A percentile compares a stretch with the other conserved stretches of the same genome.
phyloP scores from a whole-genome alignment of 75 land plant species.

The Larix kaempferi region DNA sequence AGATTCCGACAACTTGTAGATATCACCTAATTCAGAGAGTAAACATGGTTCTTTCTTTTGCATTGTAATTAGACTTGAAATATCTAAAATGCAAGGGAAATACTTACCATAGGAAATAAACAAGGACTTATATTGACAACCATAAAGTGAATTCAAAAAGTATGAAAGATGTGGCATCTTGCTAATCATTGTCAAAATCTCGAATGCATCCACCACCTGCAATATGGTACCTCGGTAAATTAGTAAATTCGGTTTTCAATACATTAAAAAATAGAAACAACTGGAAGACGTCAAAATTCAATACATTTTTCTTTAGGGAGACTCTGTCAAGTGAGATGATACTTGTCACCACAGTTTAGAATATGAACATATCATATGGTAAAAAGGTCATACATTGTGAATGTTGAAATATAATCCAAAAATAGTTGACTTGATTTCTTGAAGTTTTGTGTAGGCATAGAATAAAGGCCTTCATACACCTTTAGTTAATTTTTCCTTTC shows the following conservation, averaged over 20 bases:
- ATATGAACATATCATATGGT: conserved; percentile 89
- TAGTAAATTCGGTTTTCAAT: background rate
- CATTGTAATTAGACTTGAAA: background rate
- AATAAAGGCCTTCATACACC: too few species aligned
- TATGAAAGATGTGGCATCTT: too few species aligned
- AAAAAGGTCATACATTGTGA: conserved; percentile 96
- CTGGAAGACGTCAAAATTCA: background rate
- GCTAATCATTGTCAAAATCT: conserved; percentile 88
- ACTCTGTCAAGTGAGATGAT: conserved; percentile 95
- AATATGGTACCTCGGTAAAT: background rate
- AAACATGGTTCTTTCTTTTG: background rate
- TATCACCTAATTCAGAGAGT: background rate
- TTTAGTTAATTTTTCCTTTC: too few species aligned
- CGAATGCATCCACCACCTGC: conserved; percentile 97
- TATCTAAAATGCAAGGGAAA: conserved; percentile 5
- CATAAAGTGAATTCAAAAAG: too few species aligned
- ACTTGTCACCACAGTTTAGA: conserved; percentile 93
- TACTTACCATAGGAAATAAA: too few species aligned
- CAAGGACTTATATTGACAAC: too few species aligned
- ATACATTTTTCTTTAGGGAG: conserved; percentile 86
- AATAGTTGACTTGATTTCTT: too few species aligned
- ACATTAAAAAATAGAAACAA: background rate
- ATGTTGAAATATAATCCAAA: conserved; percentile 97
- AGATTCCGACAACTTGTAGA: background rate
- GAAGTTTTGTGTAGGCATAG: too few species aligned